Conservation (phyloP, 1,139 yeast species). For the Blastobotrys indianensis region DNA sequence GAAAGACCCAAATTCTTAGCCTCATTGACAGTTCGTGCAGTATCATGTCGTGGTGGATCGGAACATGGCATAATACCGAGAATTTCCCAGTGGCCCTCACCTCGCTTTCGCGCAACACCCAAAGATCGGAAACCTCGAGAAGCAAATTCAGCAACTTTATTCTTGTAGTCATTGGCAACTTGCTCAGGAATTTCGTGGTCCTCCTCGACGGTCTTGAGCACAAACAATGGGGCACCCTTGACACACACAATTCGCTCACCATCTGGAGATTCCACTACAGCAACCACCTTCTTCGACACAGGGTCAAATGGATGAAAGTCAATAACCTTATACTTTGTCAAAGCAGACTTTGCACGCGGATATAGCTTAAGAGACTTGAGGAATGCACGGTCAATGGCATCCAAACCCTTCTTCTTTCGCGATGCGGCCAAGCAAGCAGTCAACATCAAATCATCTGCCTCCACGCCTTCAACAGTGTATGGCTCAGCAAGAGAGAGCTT, state of each 20-base stretch:
- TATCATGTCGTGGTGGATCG: constrained; percentile 73
- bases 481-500: constrained; percentile 95
- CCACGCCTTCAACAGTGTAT: constrained; percentile 98
- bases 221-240: constrained; percentile 70
- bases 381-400: constrained; percentile 97
- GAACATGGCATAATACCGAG: constrained; percentile 70
- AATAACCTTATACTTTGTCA: constrained; percentile 59
- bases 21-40: constrained; percentile 62
- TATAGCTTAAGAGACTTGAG: constrained; percentile 67
- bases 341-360: constrained; percentile 53
- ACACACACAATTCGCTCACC: constrained; percentile 64
- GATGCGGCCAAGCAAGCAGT: constrained; percentile 98
- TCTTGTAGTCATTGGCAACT: constrained; percentile 57
- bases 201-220: constrained; percentile 62
- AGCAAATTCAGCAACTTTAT: constrained; percentile 68
- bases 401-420: constrained; percentile 98
- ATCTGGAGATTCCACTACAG: constrained; percentile 61
- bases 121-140: constrained; percentile 69
- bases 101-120: constrained; percentile 70
- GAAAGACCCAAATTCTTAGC: constrained; percentile 61
- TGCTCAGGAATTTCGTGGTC: constrained; percentile 64
- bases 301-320: constrained; percentile 71
- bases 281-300: constrained; percentile 65
- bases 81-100: constrained; percentile 67
- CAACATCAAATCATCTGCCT: constrained; percentile 93